Conservation (phyloP, 805 yeast species). For the Candida ipomoeae region DNA sequence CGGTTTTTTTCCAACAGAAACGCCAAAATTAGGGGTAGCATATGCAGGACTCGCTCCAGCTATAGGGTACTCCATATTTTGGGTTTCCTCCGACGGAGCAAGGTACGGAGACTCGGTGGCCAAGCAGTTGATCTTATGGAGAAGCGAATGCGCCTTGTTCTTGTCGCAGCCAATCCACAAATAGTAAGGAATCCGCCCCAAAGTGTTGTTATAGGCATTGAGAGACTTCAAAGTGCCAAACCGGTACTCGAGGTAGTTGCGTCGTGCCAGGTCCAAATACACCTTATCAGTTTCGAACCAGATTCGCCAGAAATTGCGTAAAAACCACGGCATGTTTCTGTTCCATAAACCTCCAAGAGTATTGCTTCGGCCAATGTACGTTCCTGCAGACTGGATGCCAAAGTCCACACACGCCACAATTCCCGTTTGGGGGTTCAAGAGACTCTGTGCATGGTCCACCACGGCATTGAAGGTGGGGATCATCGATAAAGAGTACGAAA, state of each 20-base stretch:
- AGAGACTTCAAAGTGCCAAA: conserved; percentile 78
- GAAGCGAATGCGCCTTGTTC: conserved; percentile 32
- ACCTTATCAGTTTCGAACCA: conserved; percentile 88
- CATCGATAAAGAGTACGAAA: conserved; percentile 81
- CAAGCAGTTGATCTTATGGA: conserved; percentile 65
- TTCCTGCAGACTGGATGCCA: conserved; percentile 68
- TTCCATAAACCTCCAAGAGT: conserved; percentile 71
- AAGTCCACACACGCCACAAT: conserved; percentile 71
- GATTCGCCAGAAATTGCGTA: conserved; percentile 77
- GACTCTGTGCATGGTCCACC: conserved; percentile 57
- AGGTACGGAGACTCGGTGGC: conserved; percentile 82
- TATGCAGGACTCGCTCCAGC: conserved; percentile 20
- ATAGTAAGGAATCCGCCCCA: conserved; percentile 78
- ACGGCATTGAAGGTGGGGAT: conserved; percentile 80
- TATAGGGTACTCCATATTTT: conserved; percentile 19
- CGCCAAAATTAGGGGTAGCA: too few species aligned
- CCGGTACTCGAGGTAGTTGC: conserved; percentile 77
- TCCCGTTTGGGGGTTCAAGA: conserved; percentile 53
- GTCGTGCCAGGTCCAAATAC: conserved; percentile 71
- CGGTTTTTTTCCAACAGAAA: too few species aligned
- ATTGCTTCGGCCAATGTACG: conserved; percentile 62
- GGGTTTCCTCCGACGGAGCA: conserved; percentile 48
- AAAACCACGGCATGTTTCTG: conserved; percentile 72
- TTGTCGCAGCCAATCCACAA: conserved; percentile 69
- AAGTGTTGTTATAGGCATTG: conserved; percentile 57